A percentile compares a stretch with the other conserved stretches of the same genome.
Evolutionary conservation across 768 basidiomycete genomes (phyloP).

Genomic region (Roridomyces roridus): DNA sequence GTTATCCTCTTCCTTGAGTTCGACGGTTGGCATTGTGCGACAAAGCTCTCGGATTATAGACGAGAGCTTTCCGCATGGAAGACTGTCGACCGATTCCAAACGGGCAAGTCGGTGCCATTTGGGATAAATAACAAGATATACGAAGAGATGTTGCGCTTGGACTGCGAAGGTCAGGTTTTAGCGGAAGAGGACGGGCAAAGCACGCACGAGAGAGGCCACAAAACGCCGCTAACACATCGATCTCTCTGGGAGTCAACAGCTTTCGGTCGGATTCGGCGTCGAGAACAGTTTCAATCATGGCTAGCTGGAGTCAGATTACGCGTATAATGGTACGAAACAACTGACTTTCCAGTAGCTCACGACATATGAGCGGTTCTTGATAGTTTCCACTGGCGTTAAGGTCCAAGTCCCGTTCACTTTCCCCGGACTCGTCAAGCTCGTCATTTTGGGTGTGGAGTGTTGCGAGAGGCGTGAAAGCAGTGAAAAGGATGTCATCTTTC

Average conservation of each 20-base stretch:
- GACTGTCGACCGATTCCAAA: conserved; percentile 4
- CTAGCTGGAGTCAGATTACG: conserved; percentile 4
- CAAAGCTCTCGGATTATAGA: conserved; percentile 6
- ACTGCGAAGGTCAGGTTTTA: too few relatives aligned
- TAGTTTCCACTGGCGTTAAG: conserved; percentile 9
- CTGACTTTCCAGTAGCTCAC: conserved; percentile 13
- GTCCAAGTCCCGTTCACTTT: conserved; percentile 5
- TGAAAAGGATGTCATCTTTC: conserved; percentile 8
- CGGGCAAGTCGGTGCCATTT: conserved; percentile 11
- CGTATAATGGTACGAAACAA: not conserved
- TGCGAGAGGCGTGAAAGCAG: not conserved
- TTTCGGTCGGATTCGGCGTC: not conserved
- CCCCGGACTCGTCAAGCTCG: conserved; percentile 1
- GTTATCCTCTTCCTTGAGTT: not conserved
- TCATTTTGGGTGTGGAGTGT: not conserved
- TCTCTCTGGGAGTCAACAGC: conserved; percentile 6
- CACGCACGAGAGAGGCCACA: conserved; percentile 5
- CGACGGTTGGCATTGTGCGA: not conserved
- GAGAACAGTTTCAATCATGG: conserved; percentile 12
- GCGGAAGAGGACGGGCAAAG: not conserved
- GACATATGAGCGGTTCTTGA: conserved; percentile 4
- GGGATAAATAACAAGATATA: conserved; percentile 6
- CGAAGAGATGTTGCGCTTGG: conserved; percentile 13
- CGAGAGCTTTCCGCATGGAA: conserved; percentile 2
- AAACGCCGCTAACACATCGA: not conserved